Percentiles rank a stretch among this genome's conserved stretches.
Conservation (phyloP, 768 basidiomycete species). For the Lanmaoa rubissima region DNA sequence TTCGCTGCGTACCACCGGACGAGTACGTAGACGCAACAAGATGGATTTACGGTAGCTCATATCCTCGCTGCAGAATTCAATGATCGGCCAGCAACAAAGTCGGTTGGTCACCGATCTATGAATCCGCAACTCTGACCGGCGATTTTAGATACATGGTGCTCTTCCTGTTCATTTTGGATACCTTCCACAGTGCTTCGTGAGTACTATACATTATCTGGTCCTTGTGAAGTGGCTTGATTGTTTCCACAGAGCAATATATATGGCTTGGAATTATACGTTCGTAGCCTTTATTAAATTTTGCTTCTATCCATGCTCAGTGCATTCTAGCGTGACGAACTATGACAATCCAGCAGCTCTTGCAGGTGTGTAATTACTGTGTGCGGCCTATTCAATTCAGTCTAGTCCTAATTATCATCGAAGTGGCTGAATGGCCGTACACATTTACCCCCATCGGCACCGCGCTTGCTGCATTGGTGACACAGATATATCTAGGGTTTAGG, state of each 20-base stretch:
- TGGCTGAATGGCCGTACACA: conserved; percentile 46
- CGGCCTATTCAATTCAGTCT: too few species aligned
- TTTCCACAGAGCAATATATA: conserved; percentile 15
- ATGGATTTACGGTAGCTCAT: neutral
- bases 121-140: neutral
- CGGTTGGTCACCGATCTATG: neutral
- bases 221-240: neutral
- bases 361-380: neutral
- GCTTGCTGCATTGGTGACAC: conserved; percentile 49
- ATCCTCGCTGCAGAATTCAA: conserved; percentile 8
- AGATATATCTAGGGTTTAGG: conserved; percentile 48
- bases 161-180: conserved; percentile 16
- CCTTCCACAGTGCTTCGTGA: conserved; percentile 18
- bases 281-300: neutral
- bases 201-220: neutral
- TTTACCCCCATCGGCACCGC: conserved; percentile 51
- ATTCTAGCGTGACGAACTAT: neutral
- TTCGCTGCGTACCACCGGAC: conserved; percentile 39
- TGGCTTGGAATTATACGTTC: conserved; percentile 20
- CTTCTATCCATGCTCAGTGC: neutral
- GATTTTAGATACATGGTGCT: conserved; percentile 10
- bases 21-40: neutral
- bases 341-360: neutral
- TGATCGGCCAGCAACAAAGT: conserved; percentile 12
- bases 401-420: neutral